A percentile compares a stretch with the other conserved stretches of the same genome.
Evolutionary conservation across 257 asterid species (phyloP).

Genomic region (Nicotiana noctiflora): DNA sequence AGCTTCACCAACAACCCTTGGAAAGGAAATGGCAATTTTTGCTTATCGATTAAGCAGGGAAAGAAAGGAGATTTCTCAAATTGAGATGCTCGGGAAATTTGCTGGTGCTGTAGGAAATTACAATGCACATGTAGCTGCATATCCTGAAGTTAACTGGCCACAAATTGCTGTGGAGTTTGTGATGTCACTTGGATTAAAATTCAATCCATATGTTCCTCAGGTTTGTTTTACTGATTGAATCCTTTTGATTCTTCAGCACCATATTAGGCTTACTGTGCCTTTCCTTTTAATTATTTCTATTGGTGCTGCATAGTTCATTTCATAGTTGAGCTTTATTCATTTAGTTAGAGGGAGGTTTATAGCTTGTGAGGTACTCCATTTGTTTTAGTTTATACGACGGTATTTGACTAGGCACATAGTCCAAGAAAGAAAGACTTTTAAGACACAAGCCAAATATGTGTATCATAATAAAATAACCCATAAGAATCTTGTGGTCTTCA

Average conservation of each 20-base stretch:
- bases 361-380: neutral
- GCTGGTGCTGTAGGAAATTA: slow-evolving; percentile 57
- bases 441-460: neutral
- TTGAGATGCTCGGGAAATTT: slow-evolving; percentile 39
- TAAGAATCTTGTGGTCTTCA: neutral
- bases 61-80: slow-evolving; percentile 25
- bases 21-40: slow-evolving; percentile 51
- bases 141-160: slow-evolving; percentile 43
- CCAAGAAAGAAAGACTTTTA: neutral
- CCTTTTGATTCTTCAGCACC: neutral
- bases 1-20: slow-evolving; percentile 50
- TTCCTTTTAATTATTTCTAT: neutral
- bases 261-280: neutral
- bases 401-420: neutral
- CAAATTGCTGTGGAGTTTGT: slow-evolving; percentile 36
- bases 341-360: neutral
- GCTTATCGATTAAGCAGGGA: slow-evolving; percentile 31
- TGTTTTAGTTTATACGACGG: neutral
- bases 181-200: slow-evolving; percentile 32
- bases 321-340: neutral
- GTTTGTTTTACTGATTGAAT: slow-evolving; percentile 7
- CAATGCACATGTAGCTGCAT: slow-evolving; percentile 44
- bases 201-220: slow-evolving; percentile 49
- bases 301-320: neutral
- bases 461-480: neutral